Evolutionary conservation across 805 yeast species (phyloP).

Genomic region (Kodamaea kaohsiungensis): DNA sequence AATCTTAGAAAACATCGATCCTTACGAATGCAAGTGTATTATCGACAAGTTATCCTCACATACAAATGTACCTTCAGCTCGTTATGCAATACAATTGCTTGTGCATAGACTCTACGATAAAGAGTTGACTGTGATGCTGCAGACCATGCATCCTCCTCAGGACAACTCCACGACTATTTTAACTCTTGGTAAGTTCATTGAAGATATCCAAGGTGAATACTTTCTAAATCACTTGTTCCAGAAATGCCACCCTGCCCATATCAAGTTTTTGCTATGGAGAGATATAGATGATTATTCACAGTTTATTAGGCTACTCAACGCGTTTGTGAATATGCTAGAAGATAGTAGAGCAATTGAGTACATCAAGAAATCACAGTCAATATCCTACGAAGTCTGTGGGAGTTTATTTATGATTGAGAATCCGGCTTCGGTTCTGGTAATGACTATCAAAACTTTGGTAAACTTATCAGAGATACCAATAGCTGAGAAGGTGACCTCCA

Average conservation of each 20-base stretch:
- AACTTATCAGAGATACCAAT: constrained; percentile 11
- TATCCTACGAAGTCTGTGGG: constrained; percentile 29
- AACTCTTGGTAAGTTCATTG: not conserved
- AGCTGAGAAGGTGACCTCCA: constrained; percentile 16
- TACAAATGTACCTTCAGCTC: not conserved
- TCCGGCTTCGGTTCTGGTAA: constrained; percentile 33
- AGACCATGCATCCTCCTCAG: not conserved
- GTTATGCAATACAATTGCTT: not conserved
- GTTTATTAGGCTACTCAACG: constrained; percentile 8
- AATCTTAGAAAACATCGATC: constrained; percentile 14
- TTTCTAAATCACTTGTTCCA: not conserved
- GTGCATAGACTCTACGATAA: constrained; percentile 5
- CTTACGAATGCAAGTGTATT: constrained; percentile 14
- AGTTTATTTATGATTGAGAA: constrained; percentile 26
- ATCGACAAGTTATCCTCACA: not conserved
- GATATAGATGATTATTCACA: constrained; percentile 1
- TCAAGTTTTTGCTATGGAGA: constrained; percentile 5
- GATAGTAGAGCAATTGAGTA: constrained; percentile 11
- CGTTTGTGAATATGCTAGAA: not conserved
- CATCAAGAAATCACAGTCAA: constrained; percentile 18
- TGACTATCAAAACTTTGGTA: constrained; percentile 26
- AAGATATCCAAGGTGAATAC: not conserved
- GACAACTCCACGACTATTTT: not conserved
- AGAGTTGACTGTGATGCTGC: constrained; percentile 1
- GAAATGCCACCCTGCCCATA: not conserved